Conservation (phyloP, 257 asterid species). For the Mentha longifolia region DNA sequence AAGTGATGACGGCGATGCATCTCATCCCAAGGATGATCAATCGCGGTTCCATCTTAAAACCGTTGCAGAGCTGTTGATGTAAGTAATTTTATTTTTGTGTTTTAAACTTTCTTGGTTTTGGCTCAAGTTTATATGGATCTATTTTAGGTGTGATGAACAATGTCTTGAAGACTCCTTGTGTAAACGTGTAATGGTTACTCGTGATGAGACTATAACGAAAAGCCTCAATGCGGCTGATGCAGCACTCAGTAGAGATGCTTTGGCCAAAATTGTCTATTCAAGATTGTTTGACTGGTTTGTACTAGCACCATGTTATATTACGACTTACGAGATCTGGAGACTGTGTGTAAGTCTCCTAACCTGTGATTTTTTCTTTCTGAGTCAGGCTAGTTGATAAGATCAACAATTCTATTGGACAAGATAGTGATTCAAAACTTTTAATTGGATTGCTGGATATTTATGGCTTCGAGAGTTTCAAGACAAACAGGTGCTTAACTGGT, state of each 20-base stretch:
- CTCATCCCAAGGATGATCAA: constrained; percentile 80
- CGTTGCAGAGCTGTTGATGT: constrained; percentile 80
- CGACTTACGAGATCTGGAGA: neutral
- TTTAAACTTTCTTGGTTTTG: constrained; percentile 14
- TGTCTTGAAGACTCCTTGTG: constrained; percentile 83
- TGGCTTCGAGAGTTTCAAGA: constrained; percentile 98
- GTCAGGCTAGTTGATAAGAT: constrained; percentile 90
- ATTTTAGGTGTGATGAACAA: constrained; percentile 73
- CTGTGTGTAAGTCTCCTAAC: constrained; percentile 17
- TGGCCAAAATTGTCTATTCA: constrained; percentile 82
- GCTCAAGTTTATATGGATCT: constrained; percentile 23
- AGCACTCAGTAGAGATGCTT: constrained; percentile 75
- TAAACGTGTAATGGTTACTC: constrained; percentile 89
- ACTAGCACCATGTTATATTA: constrained; percentile 15
- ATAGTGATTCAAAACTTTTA: constrained; percentile 66
- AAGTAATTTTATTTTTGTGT: constrained; percentile 31
- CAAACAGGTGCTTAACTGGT: constrained; percentile 99
- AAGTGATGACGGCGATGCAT: constrained; percentile 74
- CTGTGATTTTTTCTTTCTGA: constrained; percentile 19
- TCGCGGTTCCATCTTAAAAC: constrained; percentile 73
- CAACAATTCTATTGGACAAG: constrained; percentile 89
- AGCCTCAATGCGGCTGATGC: constrained; percentile 75
- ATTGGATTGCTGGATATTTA: constrained; percentile 95
- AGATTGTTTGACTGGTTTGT: constrained; percentile 89
- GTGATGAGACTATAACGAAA: constrained; percentile 85